These are phyloP conservation scores for Paecilomyces dactylethromorphus DNA, from an alignment of 2,329 filamentous ascomycete species.

Conservation along the genomic window DNA sequence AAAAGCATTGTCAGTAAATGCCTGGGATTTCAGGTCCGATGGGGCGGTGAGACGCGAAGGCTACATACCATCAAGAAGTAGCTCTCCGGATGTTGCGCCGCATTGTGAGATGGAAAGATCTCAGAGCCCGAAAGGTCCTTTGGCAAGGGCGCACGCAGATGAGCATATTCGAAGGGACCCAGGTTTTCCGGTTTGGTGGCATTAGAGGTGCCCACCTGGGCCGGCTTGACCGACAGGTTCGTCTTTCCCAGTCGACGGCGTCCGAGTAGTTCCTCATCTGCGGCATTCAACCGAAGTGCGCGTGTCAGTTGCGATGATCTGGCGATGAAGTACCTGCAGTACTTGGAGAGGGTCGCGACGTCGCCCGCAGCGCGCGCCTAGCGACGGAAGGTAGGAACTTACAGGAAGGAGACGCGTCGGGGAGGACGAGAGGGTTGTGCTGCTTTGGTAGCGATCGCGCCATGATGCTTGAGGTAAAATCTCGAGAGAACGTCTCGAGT, in stretches of 20 bases:
- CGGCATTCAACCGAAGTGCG: conserved; percentile 3
- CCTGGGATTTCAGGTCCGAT: not conserved
- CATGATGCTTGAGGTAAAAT: conserved; percentile 18
- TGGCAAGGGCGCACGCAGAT: conserved; percentile 84
- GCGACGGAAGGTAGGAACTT: conserved; percentile 22
- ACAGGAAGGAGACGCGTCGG: conserved; percentile 39
- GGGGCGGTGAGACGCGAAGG: not conserved
- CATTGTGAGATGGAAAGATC: conserved; percentile 72
- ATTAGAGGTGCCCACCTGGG: conserved; percentile 62
- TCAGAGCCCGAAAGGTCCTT: conserved; percentile 82
- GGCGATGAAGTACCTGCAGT: not conserved
- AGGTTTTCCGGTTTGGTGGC: conserved; percentile 67
- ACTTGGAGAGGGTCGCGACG: not conserved
- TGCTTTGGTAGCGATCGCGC: conserved; percentile 41
- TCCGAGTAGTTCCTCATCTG: conserved; percentile 68
- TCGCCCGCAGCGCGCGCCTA: not conserved
- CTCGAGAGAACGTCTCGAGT: not conserved
- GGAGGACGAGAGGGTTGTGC: conserved; percentile 40
- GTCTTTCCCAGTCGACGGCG: conserved; percentile 89
- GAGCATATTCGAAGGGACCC: conserved; percentile 90
- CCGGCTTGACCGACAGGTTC: conserved; percentile 75
- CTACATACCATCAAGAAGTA: conserved; percentile 83
- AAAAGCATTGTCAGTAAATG: conserved; percentile 1
- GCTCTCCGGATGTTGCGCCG: conserved; percentile 64
- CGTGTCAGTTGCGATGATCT: conserved; percentile 5